A percentile compares a stretch with the other conserved stretches of the same genome.
Evolutionary conservation across 148 eudicot genomes (phyloP).

Genomic region (Simmondsia chinensis): DNA sequence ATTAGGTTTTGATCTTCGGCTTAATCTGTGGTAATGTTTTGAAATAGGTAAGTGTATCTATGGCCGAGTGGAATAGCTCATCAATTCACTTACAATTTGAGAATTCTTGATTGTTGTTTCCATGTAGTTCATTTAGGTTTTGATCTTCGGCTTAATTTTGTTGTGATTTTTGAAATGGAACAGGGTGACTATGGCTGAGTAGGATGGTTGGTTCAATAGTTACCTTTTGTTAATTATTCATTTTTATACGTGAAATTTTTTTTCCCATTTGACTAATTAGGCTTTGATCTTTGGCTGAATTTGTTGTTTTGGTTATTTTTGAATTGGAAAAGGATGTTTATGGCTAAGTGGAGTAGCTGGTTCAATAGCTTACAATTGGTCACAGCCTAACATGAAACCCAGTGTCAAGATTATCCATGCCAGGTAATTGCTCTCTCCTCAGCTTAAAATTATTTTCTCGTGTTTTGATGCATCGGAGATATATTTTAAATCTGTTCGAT

Average conservation of each 20-base stretch:
- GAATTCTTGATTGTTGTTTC: too few relatives aligned
- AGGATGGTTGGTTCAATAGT: conserved; percentile 43
- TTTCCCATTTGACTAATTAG: neutral
- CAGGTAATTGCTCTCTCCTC: conserved; percentile 10
- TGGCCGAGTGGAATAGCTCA: too few relatives aligned
- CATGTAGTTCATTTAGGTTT: too few relatives aligned
- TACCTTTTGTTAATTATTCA: neutral
- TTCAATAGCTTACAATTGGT: conserved; percentile 36
- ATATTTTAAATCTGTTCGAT: neutral
- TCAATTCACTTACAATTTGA: too few relatives aligned
- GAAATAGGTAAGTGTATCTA: too few relatives aligned
- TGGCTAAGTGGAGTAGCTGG: conserved; percentile 23
- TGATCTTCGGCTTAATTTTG: too few relatives aligned
- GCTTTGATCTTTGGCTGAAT: neutral
- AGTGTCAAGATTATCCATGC: conserved; percentile 30
- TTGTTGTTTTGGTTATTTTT: neutral
- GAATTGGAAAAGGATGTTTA: conserved; percentile 12
- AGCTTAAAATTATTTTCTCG: neutral
- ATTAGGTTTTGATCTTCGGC: too few relatives aligned
- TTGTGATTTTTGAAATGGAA: too few relatives aligned
- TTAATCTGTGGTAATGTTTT: too few relatives aligned
- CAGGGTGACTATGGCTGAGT: conserved; percentile 53
- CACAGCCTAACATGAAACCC: conserved; percentile 26
- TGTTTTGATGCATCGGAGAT: neutral
- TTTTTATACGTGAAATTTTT: neutral